Evolutionary conservation across 371 early-diverging fungal genomes (phyloP).

Genomic region (Rhizopus arrhizus): DNA sequence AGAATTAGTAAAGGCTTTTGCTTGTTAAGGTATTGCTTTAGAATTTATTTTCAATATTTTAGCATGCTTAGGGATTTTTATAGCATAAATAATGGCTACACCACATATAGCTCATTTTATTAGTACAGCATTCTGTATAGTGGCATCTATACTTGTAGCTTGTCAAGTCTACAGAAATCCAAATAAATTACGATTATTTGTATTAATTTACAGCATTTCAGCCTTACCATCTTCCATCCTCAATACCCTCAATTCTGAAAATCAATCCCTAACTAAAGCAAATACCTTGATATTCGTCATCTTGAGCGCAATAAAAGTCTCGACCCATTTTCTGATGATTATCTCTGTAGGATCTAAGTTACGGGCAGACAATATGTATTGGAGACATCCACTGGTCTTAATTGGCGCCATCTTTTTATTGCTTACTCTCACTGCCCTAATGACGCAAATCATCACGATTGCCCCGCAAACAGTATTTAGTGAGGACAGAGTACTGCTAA

Average conservation of each 20-base stretch:
- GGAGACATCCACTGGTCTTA: conserved; percentile 18
- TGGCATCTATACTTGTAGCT: conserved; percentile 12
- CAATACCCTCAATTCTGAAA: conserved; percentile 9
- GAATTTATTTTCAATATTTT: not conserved
- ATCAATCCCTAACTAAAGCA: not conserved
- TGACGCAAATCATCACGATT: conserved; percentile 9
- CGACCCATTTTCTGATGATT: conserved; percentile 22
- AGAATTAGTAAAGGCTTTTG: no score
- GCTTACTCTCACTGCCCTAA: conserved; percentile 1
- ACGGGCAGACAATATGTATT: conserved; percentile 3
- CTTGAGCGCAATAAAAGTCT: conserved; percentile 13
- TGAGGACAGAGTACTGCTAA: not conserved
- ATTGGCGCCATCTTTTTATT: conserved; percentile 11
- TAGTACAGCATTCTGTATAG: conserved; percentile 4
- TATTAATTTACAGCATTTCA: conserved; percentile 18
- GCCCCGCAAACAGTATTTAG: not conserved
- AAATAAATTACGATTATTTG: conserved; percentile 20
- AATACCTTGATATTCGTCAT: conserved; percentile 14
- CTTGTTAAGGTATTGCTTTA: no score
- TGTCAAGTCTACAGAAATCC: conserved; percentile 16
- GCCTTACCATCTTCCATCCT: conserved; percentile 22
- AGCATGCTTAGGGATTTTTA: not conserved
- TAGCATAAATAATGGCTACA: not conserved
- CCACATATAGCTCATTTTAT: not conserved
- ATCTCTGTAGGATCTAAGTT: conserved; percentile 18